Evolutionary conservation across 345 rosid species (phyloP).

Genomic region (Turritis glabra): DNA sequence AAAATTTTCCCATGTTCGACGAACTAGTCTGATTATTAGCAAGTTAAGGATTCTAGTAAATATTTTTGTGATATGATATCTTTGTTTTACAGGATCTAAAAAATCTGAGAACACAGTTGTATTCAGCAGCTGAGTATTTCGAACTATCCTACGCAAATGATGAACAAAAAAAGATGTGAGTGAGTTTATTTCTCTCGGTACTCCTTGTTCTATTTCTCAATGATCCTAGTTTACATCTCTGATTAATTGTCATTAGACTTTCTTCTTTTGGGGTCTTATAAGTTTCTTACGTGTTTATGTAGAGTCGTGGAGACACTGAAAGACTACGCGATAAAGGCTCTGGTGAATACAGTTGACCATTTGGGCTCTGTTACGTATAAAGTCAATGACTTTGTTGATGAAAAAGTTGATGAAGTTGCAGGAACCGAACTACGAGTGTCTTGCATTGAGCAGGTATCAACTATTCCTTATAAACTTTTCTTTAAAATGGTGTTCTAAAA

Average conservation of each 20-base stretch:
- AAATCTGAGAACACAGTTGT: constrained; percentile 79
- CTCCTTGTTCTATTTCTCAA: not conserved
- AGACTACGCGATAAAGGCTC: constrained; percentile 88
- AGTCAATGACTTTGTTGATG: constrained; percentile 82
- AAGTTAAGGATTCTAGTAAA: not conserved
- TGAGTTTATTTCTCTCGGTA: constrained; percentile 1
- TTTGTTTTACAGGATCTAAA: constrained; percentile 68
- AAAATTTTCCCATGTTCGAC: not conserved
- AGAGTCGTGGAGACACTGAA: constrained; percentile 90
- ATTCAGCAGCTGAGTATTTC: constrained; percentile 94
- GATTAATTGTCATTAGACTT: not conserved
- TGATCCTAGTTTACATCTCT: not conserved
- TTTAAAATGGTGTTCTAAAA: not conserved
- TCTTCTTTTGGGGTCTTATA: not conserved
- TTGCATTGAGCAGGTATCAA: constrained; percentile 79
- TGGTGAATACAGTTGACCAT: constrained; percentile 95
- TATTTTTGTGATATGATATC: not conserved
- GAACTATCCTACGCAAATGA: constrained; percentile 82
- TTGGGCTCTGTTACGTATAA: constrained; percentile 88
- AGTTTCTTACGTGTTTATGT: constrained; percentile 26
- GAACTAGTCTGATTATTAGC: not conserved
- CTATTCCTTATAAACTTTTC: not conserved
- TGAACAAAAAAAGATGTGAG: constrained; percentile 83
- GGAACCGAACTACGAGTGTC: constrained; percentile 76
- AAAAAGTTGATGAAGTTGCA: constrained; percentile 81